Evolutionary conservation across 83 land plant species (phyloP).

Genomic region (Larix sibirica): DNA sequence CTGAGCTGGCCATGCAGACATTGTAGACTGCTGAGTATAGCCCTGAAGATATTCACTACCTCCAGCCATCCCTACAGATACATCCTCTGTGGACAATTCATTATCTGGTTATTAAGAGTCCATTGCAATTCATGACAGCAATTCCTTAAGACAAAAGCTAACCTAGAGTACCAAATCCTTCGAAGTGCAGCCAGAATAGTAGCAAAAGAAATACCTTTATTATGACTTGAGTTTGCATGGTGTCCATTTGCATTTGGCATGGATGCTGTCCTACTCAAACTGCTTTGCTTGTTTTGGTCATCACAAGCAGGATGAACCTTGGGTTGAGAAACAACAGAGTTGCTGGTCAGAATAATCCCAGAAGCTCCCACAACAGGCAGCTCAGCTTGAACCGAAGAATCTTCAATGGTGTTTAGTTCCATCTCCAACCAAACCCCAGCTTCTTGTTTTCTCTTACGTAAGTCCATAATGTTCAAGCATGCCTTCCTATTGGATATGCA

Average conservation of each 20-base stretch:
- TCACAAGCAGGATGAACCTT: not conserved
- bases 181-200: not conserved
- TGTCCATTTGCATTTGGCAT: slow-evolving; percentile 1
- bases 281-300: not conserved
- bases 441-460: slow-evolving; percentile 16
- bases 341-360: slow-evolving; percentile 3
- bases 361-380: not conserved
- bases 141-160: not conserved
- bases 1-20: slow-evolving; percentile 6
- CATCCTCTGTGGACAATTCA: not conserved
- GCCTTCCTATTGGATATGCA: slow-evolving; percentile 9
- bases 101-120: not conserved
- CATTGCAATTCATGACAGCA: not conserved
- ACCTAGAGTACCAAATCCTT: not conserved
- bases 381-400: slow-evolving; percentile 3
- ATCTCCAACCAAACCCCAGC: slow-evolving; percentile 17
- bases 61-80: not conserved
- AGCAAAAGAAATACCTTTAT: not conserved
- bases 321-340: slow-evolving; percentile 2
- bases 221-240: not conserved
- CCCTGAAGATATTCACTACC: not conserved
- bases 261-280: not conserved
- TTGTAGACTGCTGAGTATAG: not conserved
- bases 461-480: too few species aligned
- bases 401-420: not conserved